phyloP scores from a whole-genome alignment of 75 land plant genomes.

The Pinus albicaulis region DNA sequence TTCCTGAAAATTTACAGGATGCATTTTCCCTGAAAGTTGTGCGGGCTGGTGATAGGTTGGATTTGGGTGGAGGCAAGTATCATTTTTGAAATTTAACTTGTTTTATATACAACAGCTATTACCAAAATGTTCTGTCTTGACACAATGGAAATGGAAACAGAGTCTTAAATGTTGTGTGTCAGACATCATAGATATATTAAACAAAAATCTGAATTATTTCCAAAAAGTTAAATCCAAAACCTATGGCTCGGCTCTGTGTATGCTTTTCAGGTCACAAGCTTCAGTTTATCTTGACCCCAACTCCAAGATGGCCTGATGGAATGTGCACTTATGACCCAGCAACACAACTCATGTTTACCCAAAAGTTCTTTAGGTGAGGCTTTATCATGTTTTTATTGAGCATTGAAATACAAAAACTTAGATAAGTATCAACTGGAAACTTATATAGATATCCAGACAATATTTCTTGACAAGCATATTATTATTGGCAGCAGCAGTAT shows the following conservation, averaged over 20 bases:
- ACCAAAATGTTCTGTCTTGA: not conserved
- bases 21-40: slow-evolving; percentile 20
- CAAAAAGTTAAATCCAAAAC: not conserved
- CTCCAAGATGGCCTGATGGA: slow-evolving; percentile 57
- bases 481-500: not conserved
- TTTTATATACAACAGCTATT: not conserved
- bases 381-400: not conserved
- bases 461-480: not conserved
- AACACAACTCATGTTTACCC: slow-evolving; percentile 43
- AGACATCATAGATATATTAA: not conserved
- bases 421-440: not conserved
- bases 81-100: not conserved
- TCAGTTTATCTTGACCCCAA: slow-evolving; percentile 40
- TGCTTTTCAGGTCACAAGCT: slow-evolving; percentile 33
- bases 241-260: not conserved
- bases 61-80: slow-evolving; percentile 42
- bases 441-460: not conserved
- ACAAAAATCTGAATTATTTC: not conserved
- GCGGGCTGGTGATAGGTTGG: slow-evolving; percentile 30
- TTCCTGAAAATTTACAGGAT: slow-evolving; percentile 20
- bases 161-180: not conserved
- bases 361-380: slow-evolving; percentile 46
- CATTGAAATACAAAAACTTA: not conserved
- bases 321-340: slow-evolving; percentile 59
- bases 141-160: not conserved